These are phyloP conservation scores for Ogataea hybrid DNA, from an alignment of 1,139 yeast genomes.

Conservation along the genomic window DNA sequence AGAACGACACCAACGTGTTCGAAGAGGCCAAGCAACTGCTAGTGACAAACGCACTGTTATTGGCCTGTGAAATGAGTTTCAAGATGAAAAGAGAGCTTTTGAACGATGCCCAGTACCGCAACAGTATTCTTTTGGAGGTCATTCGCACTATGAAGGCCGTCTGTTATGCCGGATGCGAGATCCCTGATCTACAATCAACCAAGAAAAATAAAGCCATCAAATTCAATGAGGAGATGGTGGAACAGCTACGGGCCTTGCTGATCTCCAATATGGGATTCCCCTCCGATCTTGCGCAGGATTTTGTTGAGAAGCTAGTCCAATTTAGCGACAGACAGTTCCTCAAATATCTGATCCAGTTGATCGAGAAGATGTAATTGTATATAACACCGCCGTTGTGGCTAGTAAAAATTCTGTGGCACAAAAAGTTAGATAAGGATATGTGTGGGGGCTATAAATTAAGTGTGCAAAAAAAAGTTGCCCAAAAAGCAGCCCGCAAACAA, in stretches of 20 bases:
- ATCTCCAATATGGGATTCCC: conserved; percentile 56
- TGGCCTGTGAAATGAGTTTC: conserved; percentile 78
- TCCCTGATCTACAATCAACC: conserved; percentile 28
- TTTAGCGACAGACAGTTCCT: conserved; percentile 58
- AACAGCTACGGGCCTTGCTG: conserved; percentile 36
- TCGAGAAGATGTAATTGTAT: conserved; percentile 35
- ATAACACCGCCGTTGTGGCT: conserved; percentile 2
- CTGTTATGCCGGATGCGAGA: conserved; percentile 36
- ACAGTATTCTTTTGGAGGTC: conserved; percentile 66
- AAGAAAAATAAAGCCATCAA: conserved; percentile 24
- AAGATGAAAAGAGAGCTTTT: conserved; percentile 62
- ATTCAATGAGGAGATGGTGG: conserved; percentile 30
- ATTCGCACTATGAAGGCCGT: conserved; percentile 68
- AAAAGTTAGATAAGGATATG: conserved; percentile 6
- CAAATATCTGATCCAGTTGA: conserved; percentile 60
- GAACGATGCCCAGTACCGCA: conserved; percentile 76
- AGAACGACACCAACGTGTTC: conserved; percentile 34
- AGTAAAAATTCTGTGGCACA: conserved; percentile 2
- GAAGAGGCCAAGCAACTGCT: conserved; percentile 56
- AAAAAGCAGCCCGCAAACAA: conserved; percentile 11
- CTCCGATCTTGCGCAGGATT: conserved; percentile 50
- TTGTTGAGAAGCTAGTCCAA: conserved; percentile 54
- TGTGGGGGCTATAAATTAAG: conserved; percentile 8
- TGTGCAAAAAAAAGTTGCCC: conserved; percentile 7
- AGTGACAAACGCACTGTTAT: conserved; percentile 63